phyloP scores from a whole-genome alignment of 306 rosid genomes.

The Vicia villosa region DNA sequence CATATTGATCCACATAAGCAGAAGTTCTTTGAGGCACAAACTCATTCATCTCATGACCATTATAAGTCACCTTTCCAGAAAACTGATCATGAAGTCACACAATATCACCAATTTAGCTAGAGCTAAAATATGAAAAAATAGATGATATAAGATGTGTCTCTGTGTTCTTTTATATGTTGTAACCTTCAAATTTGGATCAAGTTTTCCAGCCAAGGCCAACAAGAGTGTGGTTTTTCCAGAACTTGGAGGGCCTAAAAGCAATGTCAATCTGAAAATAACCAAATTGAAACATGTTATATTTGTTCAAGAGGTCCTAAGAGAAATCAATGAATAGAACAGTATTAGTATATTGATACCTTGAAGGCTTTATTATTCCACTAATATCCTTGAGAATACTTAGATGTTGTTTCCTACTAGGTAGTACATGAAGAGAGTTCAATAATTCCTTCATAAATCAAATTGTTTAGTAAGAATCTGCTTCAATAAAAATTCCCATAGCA shows the following conservation, averaged over 20 bases:
- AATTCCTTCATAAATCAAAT: background rate
- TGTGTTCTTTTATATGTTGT: background rate
- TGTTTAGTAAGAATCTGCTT: too few relatives aligned
- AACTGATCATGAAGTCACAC: conserved; percentile 38
- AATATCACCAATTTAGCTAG: background rate
- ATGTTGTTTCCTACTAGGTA: conserved; percentile 24
- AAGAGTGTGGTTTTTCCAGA: conserved; percentile 82
- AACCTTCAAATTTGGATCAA: conserved; percentile 61
- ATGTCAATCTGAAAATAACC: conserved; percentile 54
- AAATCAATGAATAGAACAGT: too few relatives aligned
- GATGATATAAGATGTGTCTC: background rate
- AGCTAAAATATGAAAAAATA: background rate
- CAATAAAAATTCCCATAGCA: background rate
- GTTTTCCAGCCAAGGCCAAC: conserved; percentile 69
- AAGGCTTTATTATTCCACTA: conserved; percentile 75
- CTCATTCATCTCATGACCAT: conserved; percentile 71
- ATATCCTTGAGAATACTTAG: conserved; percentile 56
- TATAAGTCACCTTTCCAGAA: conserved; percentile 61
- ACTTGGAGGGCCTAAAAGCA: conserved; percentile 86
- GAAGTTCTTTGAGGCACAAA: conserved; percentile 73
- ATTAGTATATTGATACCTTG: conserved; percentile 46
- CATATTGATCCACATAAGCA: conserved; percentile 73
- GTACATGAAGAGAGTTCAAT: background rate
- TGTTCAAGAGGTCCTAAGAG: too few relatives aligned
- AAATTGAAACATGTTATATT: too few relatives aligned